A percentile compares a stretch with the other conserved stretches of the same genome.
Evolutionary conservation across 768 basidiomycete species (phyloP).

Genomic region (Leccinellum albellum): DNA sequence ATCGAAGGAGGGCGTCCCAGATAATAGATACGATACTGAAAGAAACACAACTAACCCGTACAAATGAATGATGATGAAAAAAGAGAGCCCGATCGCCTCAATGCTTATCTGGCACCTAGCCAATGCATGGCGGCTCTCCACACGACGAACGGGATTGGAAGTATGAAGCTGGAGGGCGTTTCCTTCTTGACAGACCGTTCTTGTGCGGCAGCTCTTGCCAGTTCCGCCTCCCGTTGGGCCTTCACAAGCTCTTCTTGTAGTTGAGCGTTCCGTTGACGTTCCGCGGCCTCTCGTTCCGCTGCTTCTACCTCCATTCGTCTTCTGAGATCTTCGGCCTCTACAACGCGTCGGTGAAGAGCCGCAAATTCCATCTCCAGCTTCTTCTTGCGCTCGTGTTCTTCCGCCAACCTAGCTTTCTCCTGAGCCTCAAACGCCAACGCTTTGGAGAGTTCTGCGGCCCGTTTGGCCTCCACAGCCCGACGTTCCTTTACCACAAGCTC

Average conservation of each 20-base stretch:
- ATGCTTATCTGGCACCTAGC: slow-evolving; percentile 26
- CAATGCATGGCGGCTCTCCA: slow-evolving; percentile 34
- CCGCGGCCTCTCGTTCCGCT: slow-evolving; percentile 24
- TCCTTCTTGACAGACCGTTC: slow-evolving; percentile 28
- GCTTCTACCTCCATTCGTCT: slow-evolving; percentile 26
- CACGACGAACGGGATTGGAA: slow-evolving; percentile 33
- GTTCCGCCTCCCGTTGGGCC: slow-evolving; percentile 27
- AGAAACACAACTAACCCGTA: background rate
- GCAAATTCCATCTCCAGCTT: slow-evolving; percentile 25
- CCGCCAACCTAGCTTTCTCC: slow-evolving; percentile 26
- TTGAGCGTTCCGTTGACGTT: slow-evolving; percentile 26
- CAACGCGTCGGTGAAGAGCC: slow-evolving; percentile 23
- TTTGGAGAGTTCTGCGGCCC: slow-evolving; percentile 27
- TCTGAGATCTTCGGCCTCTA: slow-evolving; percentile 28
- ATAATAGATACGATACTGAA: slow-evolving; percentile 17
- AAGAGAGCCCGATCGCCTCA: background rate
- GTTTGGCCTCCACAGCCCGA: slow-evolving; percentile 23
- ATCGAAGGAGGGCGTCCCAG: background rate
- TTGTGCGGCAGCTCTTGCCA: slow-evolving; percentile 20
- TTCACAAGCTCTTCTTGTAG: slow-evolving; percentile 30
- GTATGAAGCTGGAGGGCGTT: slow-evolving; percentile 24
- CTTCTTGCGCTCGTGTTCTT: slow-evolving; percentile 31
- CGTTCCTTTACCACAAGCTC: slow-evolving; percentile 23
- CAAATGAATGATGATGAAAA: slow-evolving; percentile 1
- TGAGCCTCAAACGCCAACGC: slow-evolving; percentile 26